Percentiles rank a stretch among this genome's conserved stretches.
Evolutionary conservation across 179 eudicot species (phyloP).

Genomic region (Pouteria campechiana): DNA sequence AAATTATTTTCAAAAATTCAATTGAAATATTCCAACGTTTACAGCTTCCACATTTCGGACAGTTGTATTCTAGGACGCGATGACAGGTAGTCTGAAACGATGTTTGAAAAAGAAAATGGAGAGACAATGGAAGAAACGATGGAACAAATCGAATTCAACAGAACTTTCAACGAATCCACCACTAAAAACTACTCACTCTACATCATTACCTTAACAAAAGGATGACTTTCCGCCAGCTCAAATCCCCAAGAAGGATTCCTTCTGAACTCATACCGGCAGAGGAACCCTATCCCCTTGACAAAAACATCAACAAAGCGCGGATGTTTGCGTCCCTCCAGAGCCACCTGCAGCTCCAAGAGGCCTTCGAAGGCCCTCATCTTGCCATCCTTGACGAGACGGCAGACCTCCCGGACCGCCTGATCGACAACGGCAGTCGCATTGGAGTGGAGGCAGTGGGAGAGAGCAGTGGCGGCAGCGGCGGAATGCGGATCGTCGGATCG

Average conservation of each 20-base stretch:
- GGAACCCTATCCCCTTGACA: slow-evolving; percentile 64
- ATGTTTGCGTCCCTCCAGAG: slow-evolving; percentile 56
- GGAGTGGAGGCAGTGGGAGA: slow-evolving; percentile 57
- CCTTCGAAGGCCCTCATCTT: slow-evolving; percentile 33
- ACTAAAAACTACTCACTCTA: not conserved
- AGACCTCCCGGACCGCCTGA: slow-evolving; percentile 72
- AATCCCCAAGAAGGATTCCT: slow-evolving; percentile 6
- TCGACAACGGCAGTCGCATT: slow-evolving; percentile 68
- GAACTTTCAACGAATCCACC: not conserved
- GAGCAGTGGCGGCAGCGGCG: slow-evolving; percentile 32
- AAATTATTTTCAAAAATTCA: too few relatives aligned
- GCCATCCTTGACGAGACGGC: slow-evolving; percentile 53
- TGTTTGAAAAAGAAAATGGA: too few relatives aligned
- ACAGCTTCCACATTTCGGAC: too few relatives aligned
- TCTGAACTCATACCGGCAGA: slow-evolving; percentile 52
- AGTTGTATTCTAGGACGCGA: too few relatives aligned
- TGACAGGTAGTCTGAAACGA: too few relatives aligned
- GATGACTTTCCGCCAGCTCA: slow-evolving; percentile 43
- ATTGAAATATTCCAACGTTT: too few relatives aligned
- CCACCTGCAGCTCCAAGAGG: slow-evolving; percentile 59
- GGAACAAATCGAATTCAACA: too few relatives aligned
- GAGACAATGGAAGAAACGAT: too few relatives aligned
- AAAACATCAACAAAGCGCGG: slow-evolving; percentile 39
- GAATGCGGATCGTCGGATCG: slow-evolving; percentile 32
- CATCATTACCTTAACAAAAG: slow-evolving; percentile 63